Percentiles rank a stretch among this genome's conserved stretches.
These are phyloP conservation scores for Prototheca wickerhamii DNA, from an alignment of 163 green algal genomes.

Conservation along the genomic window DNA sequence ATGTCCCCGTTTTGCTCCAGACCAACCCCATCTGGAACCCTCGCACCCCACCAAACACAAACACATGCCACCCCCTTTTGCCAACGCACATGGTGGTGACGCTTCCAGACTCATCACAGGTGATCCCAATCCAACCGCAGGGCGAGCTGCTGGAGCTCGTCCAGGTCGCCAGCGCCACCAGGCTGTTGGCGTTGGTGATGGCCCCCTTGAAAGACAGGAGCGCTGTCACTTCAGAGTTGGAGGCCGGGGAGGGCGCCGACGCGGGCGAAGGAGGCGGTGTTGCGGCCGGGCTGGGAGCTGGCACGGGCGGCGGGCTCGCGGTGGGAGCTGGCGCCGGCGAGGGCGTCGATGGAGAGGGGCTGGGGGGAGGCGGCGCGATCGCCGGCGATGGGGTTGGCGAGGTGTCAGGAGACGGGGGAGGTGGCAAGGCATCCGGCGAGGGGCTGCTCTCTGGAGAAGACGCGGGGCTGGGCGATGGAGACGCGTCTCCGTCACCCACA, in stretches of 20 bases:
- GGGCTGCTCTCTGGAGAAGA: no score
- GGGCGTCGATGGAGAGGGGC: not conserved
- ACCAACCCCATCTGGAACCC: no score
- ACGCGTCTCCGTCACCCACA: no score
- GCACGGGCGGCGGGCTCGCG: not conserved
- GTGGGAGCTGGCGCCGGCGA: not conserved
- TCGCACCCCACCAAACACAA: not conserved
- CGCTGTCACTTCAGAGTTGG: constrained; percentile 1
- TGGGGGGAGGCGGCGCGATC: not conserved
- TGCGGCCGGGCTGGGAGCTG: not conserved
- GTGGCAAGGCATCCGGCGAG: not conserved
- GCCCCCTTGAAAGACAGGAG: constrained; percentile 22
- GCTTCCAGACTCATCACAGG: constrained; percentile 3
- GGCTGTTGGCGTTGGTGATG: constrained; percentile 10
- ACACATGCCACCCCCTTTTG: not conserved
- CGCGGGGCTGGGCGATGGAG: no score
- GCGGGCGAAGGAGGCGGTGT: not conserved
- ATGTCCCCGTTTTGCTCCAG: no score
- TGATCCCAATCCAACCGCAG: constrained; percentile 20
- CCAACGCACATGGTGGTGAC: constrained; percentile 1
- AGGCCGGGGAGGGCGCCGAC: constrained; percentile 1
- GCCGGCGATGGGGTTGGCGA: not conserved
- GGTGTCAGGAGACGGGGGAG: not conserved
- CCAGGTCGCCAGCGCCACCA: constrained; percentile 6
- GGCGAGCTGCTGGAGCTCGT: not conserved